Evolutionary conservation across 2,329 filamentous ascomycete species (phyloP).

Genomic region (Colletotrichum paranaense): DNA sequence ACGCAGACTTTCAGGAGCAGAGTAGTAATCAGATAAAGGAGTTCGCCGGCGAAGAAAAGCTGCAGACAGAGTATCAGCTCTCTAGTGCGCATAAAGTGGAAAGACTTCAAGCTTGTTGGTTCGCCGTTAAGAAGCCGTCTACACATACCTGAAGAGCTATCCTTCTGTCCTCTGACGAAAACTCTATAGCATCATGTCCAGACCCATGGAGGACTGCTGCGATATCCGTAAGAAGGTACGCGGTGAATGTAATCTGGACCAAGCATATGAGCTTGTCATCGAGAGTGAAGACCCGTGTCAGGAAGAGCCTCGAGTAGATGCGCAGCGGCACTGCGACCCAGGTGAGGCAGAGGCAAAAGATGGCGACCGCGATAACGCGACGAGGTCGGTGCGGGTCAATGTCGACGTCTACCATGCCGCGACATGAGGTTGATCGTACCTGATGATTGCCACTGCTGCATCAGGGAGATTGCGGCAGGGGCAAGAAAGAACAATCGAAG

Average conservation of each 20-base stretch:
- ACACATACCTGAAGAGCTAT: constrained; percentile 43
- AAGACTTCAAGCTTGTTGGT: background rate
- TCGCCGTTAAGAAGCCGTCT: background rate
- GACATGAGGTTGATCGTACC: background rate
- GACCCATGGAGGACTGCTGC: constrained; percentile 40
- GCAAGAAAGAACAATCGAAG: background rate
- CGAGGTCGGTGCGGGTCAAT: constrained; percentile 12
- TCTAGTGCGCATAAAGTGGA: background rate
- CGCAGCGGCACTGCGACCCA: constrained; percentile 42
- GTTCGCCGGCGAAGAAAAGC: constrained; percentile 52
- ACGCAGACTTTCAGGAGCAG: constrained; percentile 49
- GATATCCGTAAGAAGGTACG: constrained; percentile 36
- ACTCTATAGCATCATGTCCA: constrained; percentile 37
- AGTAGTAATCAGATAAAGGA: constrained; percentile 49
- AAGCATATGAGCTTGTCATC: constrained; percentile 46
- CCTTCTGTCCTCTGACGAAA: constrained; percentile 33
- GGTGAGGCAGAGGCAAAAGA: constrained; percentile 46
- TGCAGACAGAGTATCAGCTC: constrained; percentile 11
- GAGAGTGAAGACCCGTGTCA: constrained; percentile 43
- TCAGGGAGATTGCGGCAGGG: background rate
- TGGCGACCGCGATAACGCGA: constrained; percentile 38
- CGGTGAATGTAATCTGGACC: constrained; percentile 41
- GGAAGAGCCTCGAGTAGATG: constrained; percentile 43
- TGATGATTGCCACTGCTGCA: background rate
- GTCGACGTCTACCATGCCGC: constrained; percentile 26